Base-by-base conservation (phyloP, 2,329 filamentous ascomycete genomes). In the Neofusicoccum kwambonambiense region DNA sequence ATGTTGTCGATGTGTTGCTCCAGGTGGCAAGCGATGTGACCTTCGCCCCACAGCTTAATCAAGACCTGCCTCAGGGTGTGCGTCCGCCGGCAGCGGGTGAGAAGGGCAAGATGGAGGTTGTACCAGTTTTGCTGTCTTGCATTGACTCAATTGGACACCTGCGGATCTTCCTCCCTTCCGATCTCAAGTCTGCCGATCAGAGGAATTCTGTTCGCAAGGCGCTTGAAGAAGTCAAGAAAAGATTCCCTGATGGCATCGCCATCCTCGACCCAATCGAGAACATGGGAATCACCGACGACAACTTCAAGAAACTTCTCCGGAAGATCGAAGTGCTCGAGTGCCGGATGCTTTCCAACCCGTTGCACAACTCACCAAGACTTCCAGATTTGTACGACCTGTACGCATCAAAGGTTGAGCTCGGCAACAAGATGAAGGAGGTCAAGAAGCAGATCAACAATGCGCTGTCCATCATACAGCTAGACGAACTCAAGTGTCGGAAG, bases 301-400 rank as follows among this genome's bases (percentile, higher is more conserved):
- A 88, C 0, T 98, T 99, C 82, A 97, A 96, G 83, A 92, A 93
- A 75, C 86, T 97, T 3, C 85, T 98, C 12, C 80, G 87, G 78
- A 98, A 98, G 86, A 97, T 99, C 67, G 95, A 99, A 79, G 91
- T 98, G 11, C 86, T 99, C 1, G 95, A 99, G 79, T 95, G 94
- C 4, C 89, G 92, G 61, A 83, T 99, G 22, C 80, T 98, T 34
- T 87, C 91, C 13, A 98, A 97, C 76, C 93, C 94, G 4, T 84
- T 99, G 15, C 94, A 99, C 77, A 91, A 94, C 66, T 97, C 93
- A 4, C 92, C 93, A 2, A 86, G 92, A 39, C 83, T 99, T 9
- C 87, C 90, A 0, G 89, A 90, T 57, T 84, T 98, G 2, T 99
- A 95, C 84, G 88, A 93, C 47, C 90, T 93, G 75, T 98, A 97